These are phyloP conservation scores for Chaetomium tenue DNA, from an alignment of 495 filamentous ascomycete species.

Conservation along the genomic window DNA sequence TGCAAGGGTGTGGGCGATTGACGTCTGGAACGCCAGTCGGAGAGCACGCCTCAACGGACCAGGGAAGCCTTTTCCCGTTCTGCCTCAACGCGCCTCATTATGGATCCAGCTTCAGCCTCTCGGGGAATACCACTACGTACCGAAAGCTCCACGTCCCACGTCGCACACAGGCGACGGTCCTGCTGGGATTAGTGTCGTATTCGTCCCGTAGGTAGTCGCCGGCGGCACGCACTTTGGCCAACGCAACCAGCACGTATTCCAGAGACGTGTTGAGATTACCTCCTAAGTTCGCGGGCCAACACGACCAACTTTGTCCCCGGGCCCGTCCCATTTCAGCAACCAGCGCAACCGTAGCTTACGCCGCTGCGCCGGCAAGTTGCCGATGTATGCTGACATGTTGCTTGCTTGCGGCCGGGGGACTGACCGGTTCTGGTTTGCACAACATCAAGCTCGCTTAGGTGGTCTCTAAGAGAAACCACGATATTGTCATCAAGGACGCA, in stretches of 20 bases:
- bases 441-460: not conserved
- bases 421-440: not conserved
- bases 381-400: not conserved
- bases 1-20: too few relatives aligned
- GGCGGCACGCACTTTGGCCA: not conserved
- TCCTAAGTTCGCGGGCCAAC: not conserved
- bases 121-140: not conserved
- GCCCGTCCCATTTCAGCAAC: not conserved
- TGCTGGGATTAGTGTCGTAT: not conserved
- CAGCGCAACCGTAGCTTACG: not conserved
- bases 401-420: not conserved
- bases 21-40: too few relatives aligned
- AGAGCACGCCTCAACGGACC: not conserved
- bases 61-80: not conserved
- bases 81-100: not conserved
- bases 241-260: not conserved
- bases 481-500: not conserved
- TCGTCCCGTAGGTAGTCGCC: not conserved
- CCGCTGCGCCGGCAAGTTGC: not conserved
- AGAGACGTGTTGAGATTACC: not conserved
- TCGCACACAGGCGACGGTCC: not conserved
- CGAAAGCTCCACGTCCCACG: conserved; percentile 1
- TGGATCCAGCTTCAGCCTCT: not conserved
- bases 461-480: not conserved
- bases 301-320: not conserved